A percentile compares a stretch with the other conserved stretches of the same genome.
phyloP scores from a whole-genome alignment of 768 basidiomycete species.

The Tricholoma bakamatsutake region DNA sequence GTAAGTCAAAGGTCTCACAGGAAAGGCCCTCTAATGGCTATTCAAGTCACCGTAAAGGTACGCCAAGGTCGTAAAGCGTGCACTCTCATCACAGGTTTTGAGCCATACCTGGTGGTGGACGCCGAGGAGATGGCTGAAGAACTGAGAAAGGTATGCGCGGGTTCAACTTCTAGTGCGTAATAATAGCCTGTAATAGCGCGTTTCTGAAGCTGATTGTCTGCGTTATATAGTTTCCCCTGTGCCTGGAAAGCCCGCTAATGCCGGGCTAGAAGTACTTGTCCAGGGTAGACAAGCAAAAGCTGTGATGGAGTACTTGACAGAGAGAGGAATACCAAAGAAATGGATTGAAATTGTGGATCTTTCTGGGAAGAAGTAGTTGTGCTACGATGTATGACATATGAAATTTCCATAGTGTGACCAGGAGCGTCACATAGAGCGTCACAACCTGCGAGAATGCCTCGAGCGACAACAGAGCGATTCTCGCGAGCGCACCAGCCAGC shows the following conservation, averaged over 20 bases:
- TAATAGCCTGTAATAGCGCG: neutral
- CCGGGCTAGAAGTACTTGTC: slow-evolving; percentile 67
- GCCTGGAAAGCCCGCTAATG: slow-evolving; percentile 44
- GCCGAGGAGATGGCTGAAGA: slow-evolving; percentile 76
- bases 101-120: slow-evolving; percentile 61
- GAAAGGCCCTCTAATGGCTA: slow-evolving; percentile 71
- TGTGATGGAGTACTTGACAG: slow-evolving; percentile 60
- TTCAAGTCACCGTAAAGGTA: slow-evolving; percentile 63
- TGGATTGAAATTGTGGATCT: slow-evolving; percentile 64
- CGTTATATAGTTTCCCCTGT: slow-evolving; percentile 48
- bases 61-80: slow-evolving; percentile 75
- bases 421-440: neutral
- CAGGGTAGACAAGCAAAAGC: slow-evolving; percentile 77
- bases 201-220: neutral
- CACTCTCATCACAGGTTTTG: slow-evolving; percentile 75
- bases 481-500: slow-evolving; percentile 64
- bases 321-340: slow-evolving; percentile 71
- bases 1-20: slow-evolving; percentile 30
- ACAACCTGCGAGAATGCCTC: slow-evolving; percentile 52
- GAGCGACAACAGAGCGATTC: slow-evolving; percentile 73
- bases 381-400: neutral
- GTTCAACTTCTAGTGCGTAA: slow-evolving; percentile 65
- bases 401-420: neutral
- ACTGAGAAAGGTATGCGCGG: slow-evolving; percentile 69
- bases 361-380: slow-evolving; percentile 40